Percentiles rank a stretch among this genome's conserved stretches.
Conservation (phyloP, 352 stramenopile species). For the Phytophthora colocasiae region DNA sequence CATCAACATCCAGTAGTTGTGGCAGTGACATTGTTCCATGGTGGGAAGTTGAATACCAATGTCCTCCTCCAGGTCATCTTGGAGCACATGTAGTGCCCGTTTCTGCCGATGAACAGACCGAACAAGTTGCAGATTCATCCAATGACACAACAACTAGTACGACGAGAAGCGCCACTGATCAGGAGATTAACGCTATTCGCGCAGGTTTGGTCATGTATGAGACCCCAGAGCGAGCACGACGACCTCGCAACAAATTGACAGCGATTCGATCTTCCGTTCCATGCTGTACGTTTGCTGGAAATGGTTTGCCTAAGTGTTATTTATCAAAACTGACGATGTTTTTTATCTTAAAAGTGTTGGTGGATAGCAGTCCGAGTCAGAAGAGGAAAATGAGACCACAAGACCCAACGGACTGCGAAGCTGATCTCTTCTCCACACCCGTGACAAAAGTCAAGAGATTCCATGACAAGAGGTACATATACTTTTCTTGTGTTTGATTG, state of each 20-base stretch:
- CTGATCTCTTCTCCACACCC: conserved; percentile 38
- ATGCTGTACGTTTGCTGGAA: conserved; percentile 33
- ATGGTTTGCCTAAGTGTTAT: too few species aligned
- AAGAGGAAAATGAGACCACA: conserved; percentile 75
- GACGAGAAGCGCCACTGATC: conserved; percentile 5
- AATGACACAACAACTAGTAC: not conserved
- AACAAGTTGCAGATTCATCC: conserved; percentile 1
- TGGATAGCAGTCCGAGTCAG: conserved; percentile 69
- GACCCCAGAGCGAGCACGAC: conserved; percentile 54
- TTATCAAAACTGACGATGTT: too few species aligned
- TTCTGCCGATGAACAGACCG: conserved; percentile 24
- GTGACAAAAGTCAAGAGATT: conserved; percentile 67
- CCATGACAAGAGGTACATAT: conserved; percentile 49
- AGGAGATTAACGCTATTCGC: conserved; percentile 12
- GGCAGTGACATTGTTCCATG: conserved; percentile 47
- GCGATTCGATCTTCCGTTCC: conserved; percentile 20
- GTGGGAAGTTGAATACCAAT: conserved; percentile 69
- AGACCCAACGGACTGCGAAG: conserved; percentile 44
- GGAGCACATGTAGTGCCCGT: conserved; percentile 58
- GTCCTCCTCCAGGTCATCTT: conserved; percentile 58
- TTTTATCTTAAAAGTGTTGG: conserved; percentile 25
- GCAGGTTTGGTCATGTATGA: conserved; percentile 37
- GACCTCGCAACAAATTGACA: conserved; percentile 29
- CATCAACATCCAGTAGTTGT: conserved; percentile 44
- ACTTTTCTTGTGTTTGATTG: conserved; percentile 6